Percentiles rank a stretch among this genome's conserved stretches.
Evolutionary conservation across 495 filamentous ascomycete species (phyloP).

Genomic region (Penicillium goetzii): DNA sequence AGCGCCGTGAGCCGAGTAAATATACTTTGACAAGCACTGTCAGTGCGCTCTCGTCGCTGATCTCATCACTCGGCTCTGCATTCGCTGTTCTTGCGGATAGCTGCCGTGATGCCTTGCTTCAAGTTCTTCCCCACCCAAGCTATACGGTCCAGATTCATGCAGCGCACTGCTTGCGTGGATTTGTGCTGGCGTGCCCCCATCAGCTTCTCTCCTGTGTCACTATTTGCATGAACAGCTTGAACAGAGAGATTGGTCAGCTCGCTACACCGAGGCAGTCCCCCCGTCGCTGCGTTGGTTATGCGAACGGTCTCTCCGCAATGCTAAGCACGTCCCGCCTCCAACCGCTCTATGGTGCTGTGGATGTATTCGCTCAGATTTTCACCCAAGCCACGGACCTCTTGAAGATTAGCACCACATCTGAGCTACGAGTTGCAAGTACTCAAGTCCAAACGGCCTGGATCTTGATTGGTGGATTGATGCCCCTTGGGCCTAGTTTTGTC

Average conservation of each 20-base stretch:
- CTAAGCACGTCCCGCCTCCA: slow-evolving; percentile 86
- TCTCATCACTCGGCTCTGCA: slow-evolving; percentile 80
- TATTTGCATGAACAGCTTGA: slow-evolving; percentile 95
- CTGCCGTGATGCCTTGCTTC: slow-evolving; percentile 84
- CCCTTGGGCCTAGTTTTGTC: slow-evolving; percentile 95
- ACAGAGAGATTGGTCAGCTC: slow-evolving; percentile 80
- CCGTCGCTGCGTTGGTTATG: slow-evolving; percentile 85
- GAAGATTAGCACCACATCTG: slow-evolving; percentile 89
- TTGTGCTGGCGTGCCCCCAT: slow-evolving; percentile 87
- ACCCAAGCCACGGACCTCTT: slow-evolving; percentile 89
- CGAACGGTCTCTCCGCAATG: slow-evolving; percentile 89
- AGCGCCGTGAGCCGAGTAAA: slow-evolving; percentile 88
- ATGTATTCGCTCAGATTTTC: slow-evolving; percentile 89
- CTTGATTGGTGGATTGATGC: slow-evolving; percentile 94
- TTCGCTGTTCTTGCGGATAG: slow-evolving; percentile 73
- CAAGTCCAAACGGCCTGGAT: slow-evolving; percentile 99
- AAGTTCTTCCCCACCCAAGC: slow-evolving; percentile 91
- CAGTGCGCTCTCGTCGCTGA: slow-evolving; percentile 77
- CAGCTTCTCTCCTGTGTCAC: slow-evolving; percentile 90
- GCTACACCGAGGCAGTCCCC: slow-evolving; percentile 75
- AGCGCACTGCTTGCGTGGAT: slow-evolving; percentile 80
- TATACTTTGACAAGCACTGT: slow-evolving; percentile 78
- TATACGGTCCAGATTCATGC: slow-evolving; percentile 93
- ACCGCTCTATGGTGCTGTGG: slow-evolving; percentile 91
- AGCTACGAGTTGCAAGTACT: slow-evolving; percentile 86